Evolutionary conservation across 768 basidiomycete species (phyloP).

Genomic region (Tephrocybe sp.): DNA sequence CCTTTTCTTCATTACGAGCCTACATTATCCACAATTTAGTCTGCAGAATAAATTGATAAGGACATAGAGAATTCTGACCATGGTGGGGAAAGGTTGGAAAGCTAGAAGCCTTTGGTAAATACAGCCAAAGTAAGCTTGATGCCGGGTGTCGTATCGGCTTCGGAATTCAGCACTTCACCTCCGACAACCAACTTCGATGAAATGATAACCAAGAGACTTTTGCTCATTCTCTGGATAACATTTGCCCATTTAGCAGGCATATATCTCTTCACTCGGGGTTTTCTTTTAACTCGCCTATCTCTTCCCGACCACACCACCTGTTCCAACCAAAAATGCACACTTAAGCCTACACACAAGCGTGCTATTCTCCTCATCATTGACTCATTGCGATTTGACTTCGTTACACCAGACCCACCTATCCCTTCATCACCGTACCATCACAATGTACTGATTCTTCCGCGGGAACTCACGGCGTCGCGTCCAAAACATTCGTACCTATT

Average conservation of each 20-base stretch:
- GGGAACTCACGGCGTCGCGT: slow-evolving; percentile 56
- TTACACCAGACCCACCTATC: slow-evolving; percentile 65
- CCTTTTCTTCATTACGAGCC: slow-evolving; percentile 98
- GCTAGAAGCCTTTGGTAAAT: slow-evolving; percentile 16
- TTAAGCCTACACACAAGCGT: slow-evolving; percentile 68
- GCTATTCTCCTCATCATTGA: slow-evolving; percentile 89
- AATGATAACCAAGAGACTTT: slow-evolving; percentile 25
- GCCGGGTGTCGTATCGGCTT: not conserved
- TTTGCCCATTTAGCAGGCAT: slow-evolving; percentile 75
- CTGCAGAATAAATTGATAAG: not conserved
- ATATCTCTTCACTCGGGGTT: slow-evolving; percentile 89
- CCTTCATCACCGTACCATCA: slow-evolving; percentile 74
- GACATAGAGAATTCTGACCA: slow-evolving; percentile 9
- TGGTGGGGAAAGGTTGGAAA: slow-evolving; percentile 9
- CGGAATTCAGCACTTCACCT: not conserved
- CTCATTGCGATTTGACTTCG: slow-evolving; percentile 90
- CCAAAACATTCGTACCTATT: slow-evolving; percentile 83
- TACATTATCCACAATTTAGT: slow-evolving; percentile 23
- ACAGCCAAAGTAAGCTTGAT: slow-evolving; percentile 13
- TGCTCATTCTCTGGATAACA: slow-evolving; percentile 54
- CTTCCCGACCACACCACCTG: slow-evolving; percentile 55
- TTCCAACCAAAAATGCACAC: slow-evolving; percentile 35
- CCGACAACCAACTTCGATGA: slow-evolving; percentile 5
- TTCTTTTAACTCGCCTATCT: slow-evolving; percentile 78
- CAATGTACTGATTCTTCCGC: slow-evolving; percentile 77